Conservation (phyloP, 1,284 basidiomycete genomes). For the Cutaneotrichosporon arboriforme region DNA sequence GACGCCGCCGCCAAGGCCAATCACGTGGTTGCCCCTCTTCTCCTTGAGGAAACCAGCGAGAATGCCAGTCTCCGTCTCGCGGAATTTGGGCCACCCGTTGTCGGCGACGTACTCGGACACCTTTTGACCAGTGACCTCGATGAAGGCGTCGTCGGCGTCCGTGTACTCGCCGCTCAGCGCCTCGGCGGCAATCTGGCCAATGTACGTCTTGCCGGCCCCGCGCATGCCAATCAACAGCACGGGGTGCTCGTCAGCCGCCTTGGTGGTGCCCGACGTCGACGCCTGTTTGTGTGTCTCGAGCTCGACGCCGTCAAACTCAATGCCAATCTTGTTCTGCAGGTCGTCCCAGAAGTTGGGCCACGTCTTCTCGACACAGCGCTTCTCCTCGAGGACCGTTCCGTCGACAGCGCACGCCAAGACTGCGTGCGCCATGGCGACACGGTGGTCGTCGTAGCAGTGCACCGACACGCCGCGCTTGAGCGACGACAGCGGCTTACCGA, state of each 20-base stretch:
- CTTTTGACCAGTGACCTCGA: conserved; percentile 58
- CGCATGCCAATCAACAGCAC: conserved; percentile 93
- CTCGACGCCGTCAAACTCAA: conserved; percentile 79
- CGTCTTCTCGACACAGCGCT: conserved; percentile 97
- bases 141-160: conserved; percentile 83
- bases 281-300: conserved; percentile 50
- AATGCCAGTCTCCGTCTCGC: conserved; percentile 57
- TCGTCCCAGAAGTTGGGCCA: conserved; percentile 99
- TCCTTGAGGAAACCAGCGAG: conserved; percentile 60
- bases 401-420: conserved; percentile 72
- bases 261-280: conserved; percentile 46
- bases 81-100: conserved; percentile 73
- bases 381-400: conserved; percentile 84
- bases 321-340: conserved; percentile 87
- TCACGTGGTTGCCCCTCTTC: conserved; percentile 61
- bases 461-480: conserved; percentile 68
- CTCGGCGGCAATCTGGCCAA: conserved; percentile 72
- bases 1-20: conserved; percentile 91
- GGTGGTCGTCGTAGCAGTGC: conserved; percentile 96
- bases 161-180: conserved; percentile 71
- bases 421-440: conserved; percentile 97
- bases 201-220: conserved; percentile 89
- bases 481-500: conserved; percentile 63
- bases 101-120: conserved; percentile 72
- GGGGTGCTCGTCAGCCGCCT: conserved; percentile 46